Evolutionary conservation across 371 early-diverging fungal species (phyloP), one percentile per base, ranked within the genome.

Genomic region (Blakeslea trispora): DNA sequence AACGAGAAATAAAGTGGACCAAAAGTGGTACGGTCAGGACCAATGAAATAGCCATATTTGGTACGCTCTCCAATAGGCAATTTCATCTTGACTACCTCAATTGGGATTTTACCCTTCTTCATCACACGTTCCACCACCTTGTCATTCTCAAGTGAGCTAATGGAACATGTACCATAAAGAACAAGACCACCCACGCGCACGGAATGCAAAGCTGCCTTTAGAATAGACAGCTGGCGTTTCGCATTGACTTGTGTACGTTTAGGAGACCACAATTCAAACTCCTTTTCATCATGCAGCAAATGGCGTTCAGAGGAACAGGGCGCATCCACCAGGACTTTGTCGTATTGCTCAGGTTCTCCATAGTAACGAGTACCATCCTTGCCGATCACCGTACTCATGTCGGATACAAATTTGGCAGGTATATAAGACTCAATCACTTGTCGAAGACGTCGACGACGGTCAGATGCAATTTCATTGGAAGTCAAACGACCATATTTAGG

Each of bases 271-370:
- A 66, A 64, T 35, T 67, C 72, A 49, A 86, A 67, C 39, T 81
- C 84, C 22, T 67, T 77, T 40, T 63, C 63, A 46, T 76, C 74
- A 44, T 81, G 80, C n/a, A 86, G 19, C n/a, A 84, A 56, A 66
- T 87, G 86, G 14, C 87, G 70, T 56, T 90, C 91, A 6, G 85
- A 81, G n/a, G 87, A 86, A 59, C 92, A 91, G n/a, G 92, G 92
- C 8, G 89, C 91, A 64, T 91, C 92, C 22, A 89, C 62, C 19
- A 91, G 57, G 0, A 91, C 85, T 52, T 81, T 75, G 57, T 88
- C 84, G 28, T 84, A 87, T 22, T 74, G 74, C 44, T 72, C 72
- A 17, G 70, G 74, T 22, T 70, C 71, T 34, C 68, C 66, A 40
- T 79, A 70, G 17, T 79, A 64, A 35, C 72, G 60, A 24, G 73